Evolutionary conservation across 2,329 filamentous ascomycete species (phyloP), one percentile per base, ranked within the genome.

Genomic region (Beauveria rudraprayagi): DNA sequence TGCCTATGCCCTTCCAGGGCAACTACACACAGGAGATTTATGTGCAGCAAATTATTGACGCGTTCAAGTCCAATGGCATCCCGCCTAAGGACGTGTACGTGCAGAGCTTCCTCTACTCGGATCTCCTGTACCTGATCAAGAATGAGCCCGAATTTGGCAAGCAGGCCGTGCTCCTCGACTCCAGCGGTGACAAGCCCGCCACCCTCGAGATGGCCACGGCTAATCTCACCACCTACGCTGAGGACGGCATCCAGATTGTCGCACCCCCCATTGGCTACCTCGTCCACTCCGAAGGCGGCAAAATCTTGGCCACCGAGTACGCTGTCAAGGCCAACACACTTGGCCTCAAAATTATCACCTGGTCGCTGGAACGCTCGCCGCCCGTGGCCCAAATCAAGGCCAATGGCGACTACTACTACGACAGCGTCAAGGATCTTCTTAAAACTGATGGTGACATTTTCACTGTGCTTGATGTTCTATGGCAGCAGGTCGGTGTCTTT

Each of bases 1-100:
- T 90, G n/a, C 69, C 78, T n/a, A 90, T 90, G 86, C 88, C 88
- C 0, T 90, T 88, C 70, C 69, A 77, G 48, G 78, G 77, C 34
- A 69, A 79, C 68, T 90, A 88, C 76, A 90, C 87, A 0, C 85
- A 88, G 69, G 74, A 83, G 65, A 74, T 78, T 67, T 90, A 83
- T 68, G 83, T 83, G 0, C 84, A 87, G 72, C 84, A 89, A 71
- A 73, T 90, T 63, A 78, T 87, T 61, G 80, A 87, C 67, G 80
- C 82, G 59, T 86, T 85, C 75, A 77, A 78, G 62, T 70, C 71
- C 1, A 79, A 79, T 17, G 75, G 77, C 26, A 80, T 88, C 70
- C 70, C 77, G 62, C 76, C 83, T 0, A 70, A 71, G 22, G 77
- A 83, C 46, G 83, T 88, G 26, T 86, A 78, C 73, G 74, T 82